Conservation (phyloP, 306 rosid species). For the Mucuna pruriens region DNA sequence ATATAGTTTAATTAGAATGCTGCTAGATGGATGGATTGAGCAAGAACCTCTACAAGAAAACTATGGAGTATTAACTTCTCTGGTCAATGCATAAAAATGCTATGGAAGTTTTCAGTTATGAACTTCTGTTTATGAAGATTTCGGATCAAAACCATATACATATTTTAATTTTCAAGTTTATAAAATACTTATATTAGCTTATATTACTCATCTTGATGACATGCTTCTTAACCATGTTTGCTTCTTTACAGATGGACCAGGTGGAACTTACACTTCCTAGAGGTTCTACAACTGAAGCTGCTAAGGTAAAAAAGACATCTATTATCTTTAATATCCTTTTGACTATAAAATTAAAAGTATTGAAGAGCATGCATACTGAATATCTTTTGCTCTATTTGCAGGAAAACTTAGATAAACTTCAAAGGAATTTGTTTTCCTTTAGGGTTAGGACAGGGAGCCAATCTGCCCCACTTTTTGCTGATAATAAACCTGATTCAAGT, state of each 20-base stretch:
- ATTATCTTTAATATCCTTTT: constrained; percentile 26
- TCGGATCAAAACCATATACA: constrained; percentile 14
- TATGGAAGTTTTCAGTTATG: constrained; percentile 16
- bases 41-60: constrained; percentile 32
- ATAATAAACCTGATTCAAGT: constrained; percentile 58
- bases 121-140: constrained; percentile 27
- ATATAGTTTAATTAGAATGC: constrained; percentile 26
- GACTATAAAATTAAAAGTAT: background rate
- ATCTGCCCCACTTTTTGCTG: constrained; percentile 92
- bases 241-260: constrained; percentile 61
- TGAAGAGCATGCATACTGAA: background rate
- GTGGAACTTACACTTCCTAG: constrained; percentile 65
- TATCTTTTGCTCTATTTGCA: constrained; percentile 52
- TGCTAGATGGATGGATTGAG: constrained; percentile 19
- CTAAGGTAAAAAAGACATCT: constrained; percentile 53
- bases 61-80: constrained; percentile 15
- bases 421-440: constrained; percentile 58
- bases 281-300: constrained; percentile 51
- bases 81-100: constrained; percentile 23
- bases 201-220: constrained; percentile 31
- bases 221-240: constrained; percentile 25
- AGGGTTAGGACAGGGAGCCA: constrained; percentile 67
- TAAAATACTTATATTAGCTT: constrained; percentile 25
- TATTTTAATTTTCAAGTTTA: constrained; percentile 31
- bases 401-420: constrained; percentile 69